These are phyloP conservation scores for Cardamine resedifolia DNA, from an alignment of 345 rosid genomes.

Conservation along the genomic window DNA sequence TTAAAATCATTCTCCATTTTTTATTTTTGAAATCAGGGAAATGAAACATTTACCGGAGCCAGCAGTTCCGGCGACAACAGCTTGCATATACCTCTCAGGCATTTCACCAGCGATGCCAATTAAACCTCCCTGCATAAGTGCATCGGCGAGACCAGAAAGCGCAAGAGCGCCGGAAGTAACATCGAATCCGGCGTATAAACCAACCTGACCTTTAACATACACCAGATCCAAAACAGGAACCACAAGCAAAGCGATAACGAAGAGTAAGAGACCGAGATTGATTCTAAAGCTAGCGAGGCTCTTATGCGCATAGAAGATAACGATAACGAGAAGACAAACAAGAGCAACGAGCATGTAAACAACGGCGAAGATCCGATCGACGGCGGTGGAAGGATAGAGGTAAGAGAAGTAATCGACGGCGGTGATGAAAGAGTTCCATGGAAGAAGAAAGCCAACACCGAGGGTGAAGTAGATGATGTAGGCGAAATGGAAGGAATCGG, in stretches of 20 bases:
- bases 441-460: conserved; percentile 84
- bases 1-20: background rate
- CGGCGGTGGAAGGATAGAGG: conserved; percentile 82
- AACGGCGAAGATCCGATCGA: conserved; percentile 90
- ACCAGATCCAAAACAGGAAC: conserved; percentile 75
- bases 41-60: conserved; percentile 66
- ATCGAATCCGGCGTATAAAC: conserved; percentile 67
- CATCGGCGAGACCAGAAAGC: conserved; percentile 75
- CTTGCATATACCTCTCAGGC: conserved; percentile 94
- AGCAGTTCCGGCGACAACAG: conserved; percentile 91
- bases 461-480: conserved; percentile 85
- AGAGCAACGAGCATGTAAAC: conserved; percentile 74
- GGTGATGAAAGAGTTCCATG: conserved; percentile 99
- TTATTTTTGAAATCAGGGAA: background rate
- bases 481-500: conserved; percentile 70
- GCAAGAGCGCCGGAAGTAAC: conserved; percentile 57
- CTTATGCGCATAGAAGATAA: conserved; percentile 66
- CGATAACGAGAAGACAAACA: conserved; percentile 50
- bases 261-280: conserved; percentile 67
- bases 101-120: conserved; percentile 90
- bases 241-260: conserved; percentile 58
- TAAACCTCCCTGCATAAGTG: conserved; percentile 86
- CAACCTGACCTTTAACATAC: conserved; percentile 74
- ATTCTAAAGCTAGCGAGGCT: conserved; percentile 71
- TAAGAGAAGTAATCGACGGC: conserved; percentile 96